Evolutionary conservation across 2,329 filamentous ascomycete genomes (phyloP).

Genomic region (Colletotrichum tropicale): DNA sequence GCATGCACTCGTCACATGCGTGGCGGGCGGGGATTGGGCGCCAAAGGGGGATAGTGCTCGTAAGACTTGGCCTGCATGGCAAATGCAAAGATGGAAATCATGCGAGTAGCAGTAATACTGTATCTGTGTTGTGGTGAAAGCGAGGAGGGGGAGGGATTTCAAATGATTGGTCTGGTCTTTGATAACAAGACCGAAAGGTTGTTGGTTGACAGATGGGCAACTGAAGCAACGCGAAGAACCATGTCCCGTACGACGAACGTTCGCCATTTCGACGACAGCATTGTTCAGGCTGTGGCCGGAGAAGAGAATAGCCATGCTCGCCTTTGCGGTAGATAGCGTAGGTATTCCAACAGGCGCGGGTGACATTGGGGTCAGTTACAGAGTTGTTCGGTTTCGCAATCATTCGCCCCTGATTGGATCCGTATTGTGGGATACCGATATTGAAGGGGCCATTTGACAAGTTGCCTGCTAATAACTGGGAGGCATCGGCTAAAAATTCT

Average conservation of each 20-base stretch:
- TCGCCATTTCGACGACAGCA: background rate
- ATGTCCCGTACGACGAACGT: background rate
- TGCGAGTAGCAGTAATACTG: background rate
- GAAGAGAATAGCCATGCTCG: background rate
- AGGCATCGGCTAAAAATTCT: background rate
- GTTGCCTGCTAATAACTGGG: background rate
- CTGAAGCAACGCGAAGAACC: background rate
- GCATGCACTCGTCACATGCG: background rate
- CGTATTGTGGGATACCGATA: slow-evolving; percentile 4
- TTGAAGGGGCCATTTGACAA: background rate
- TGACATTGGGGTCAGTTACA: background rate
- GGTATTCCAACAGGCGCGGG: background rate
- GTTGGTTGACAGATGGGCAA: background rate
- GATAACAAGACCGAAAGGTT: background rate
- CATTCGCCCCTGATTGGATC: background rate
- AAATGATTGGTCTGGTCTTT: background rate
- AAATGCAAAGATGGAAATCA: background rate
- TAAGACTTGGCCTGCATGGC: background rate
- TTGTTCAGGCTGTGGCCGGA: background rate
- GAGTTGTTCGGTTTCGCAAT: slow-evolving; percentile 6
- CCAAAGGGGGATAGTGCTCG: background rate
- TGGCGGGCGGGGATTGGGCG: background rate
- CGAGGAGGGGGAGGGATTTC: background rate
- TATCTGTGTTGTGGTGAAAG: background rate
- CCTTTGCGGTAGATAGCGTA: background rate